Conservation (phyloP, 805 yeast genomes). For the Yamadazyma tumulicola region DNA sequence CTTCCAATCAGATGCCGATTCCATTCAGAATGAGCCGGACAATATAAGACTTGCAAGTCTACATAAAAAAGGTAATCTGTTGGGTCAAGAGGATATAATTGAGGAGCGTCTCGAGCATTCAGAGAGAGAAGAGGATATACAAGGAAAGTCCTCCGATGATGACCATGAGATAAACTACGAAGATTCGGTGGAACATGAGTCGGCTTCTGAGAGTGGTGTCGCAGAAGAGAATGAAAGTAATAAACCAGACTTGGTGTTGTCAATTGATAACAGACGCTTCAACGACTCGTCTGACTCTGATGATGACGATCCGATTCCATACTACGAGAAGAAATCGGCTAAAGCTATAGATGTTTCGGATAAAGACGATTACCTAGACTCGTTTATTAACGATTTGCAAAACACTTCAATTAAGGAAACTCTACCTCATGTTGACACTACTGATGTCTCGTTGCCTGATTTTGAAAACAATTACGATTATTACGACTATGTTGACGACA, state of each 20-base stretch:
- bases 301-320: constrained; percentile 14
- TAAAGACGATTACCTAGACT: constrained; percentile 24
- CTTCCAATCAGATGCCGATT: constrained; percentile 37
- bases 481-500: constrained; percentile 9
- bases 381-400: constrained; percentile 35
- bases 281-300: constrained; percentile 8
- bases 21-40: constrained; percentile 37
- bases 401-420: constrained; percentile 15
- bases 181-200: background rate
- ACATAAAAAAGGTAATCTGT: background rate
- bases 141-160: background rate
- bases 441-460: constrained; percentile 26
- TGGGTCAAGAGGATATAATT: constrained; percentile 22
- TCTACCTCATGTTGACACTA: constrained; percentile 21
- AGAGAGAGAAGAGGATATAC: background rate
- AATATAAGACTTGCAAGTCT: constrained; percentile 19
- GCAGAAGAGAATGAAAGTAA: background rate
- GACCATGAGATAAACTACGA: background rate
- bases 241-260: constrained; percentile 15
- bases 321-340: constrained; percentile 11
- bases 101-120: constrained; percentile 7
- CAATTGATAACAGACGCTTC: constrained; percentile 19
- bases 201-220: background rate
- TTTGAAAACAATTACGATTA: constrained; percentile 19
- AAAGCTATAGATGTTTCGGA: constrained; percentile 6